These are phyloP conservation scores for Dacryopinax primogenitus DNA, from an alignment of 768 basidiomycete genomes.

Conservation along the genomic window DNA sequence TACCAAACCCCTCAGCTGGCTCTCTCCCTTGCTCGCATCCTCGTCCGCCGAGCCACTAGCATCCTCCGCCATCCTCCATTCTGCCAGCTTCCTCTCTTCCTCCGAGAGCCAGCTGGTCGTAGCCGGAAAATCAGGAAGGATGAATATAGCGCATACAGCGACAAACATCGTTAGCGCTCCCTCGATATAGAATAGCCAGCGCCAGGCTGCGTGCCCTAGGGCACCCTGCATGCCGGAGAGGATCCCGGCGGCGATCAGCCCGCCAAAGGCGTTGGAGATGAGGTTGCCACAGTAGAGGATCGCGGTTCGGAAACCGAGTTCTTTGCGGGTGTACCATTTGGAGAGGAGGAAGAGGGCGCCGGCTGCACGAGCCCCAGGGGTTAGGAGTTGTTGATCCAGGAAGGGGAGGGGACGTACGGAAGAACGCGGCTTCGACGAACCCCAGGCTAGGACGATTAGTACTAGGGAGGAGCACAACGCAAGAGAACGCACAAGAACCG, in stretches of 20 bases:
- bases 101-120: not conserved
- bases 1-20: conserved; percentile 35
- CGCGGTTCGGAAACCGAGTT: conserved; percentile 57
- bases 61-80: conserved; percentile 44
- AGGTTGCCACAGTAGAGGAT: conserved; percentile 58
- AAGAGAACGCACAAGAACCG: conserved; percentile 41
- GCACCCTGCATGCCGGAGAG: conserved; percentile 57
- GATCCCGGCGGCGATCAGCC: conserved; percentile 64
- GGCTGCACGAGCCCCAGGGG: conserved; percentile 46
- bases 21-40: conserved; percentile 28
- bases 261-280: conserved; percentile 71
- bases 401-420: conserved; percentile 11
- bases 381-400: too few species aligned
- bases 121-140: conserved; percentile 57
- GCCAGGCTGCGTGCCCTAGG: conserved; percentile 59
- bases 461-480: not conserved
- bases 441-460: conserved; percentile 35
- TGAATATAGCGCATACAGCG: conserved; percentile 41
- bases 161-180: conserved; percentile 35
- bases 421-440: conserved; percentile 38
- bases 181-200: conserved; percentile 55
- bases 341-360: conserved; percentile 52
- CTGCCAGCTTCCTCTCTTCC: not conserved
- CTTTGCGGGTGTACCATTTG: conserved; percentile 60
- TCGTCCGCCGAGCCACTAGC: conserved; percentile 40